phyloP scores from a whole-genome alignment of 2,329 filamentous ascomycete species.

The Fragosphaeria purpurea region DNA sequence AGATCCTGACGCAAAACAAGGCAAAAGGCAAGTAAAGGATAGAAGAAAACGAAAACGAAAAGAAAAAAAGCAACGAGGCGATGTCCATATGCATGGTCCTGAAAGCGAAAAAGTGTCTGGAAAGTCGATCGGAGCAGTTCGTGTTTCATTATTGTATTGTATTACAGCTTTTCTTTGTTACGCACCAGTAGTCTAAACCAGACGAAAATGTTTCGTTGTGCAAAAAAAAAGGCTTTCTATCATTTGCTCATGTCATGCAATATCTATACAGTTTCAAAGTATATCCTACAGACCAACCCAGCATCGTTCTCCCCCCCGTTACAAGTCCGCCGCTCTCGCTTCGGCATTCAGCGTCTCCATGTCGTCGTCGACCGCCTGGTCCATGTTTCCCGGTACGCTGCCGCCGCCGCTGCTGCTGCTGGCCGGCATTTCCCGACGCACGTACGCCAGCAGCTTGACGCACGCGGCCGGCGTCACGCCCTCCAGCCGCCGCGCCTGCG shows the following conservation, averaged over 20 bases:
- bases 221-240: no score
- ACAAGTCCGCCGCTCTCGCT: conserved; percentile 27
- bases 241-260: no score
- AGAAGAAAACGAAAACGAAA: neutral
- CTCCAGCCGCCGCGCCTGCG: conserved; percentile 80
- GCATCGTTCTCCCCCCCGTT: neutral
- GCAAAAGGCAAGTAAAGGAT: neutral
- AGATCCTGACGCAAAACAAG: conserved; percentile 50
- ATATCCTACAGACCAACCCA: no score
- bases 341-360: conserved; percentile 30
- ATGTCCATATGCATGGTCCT: neutral
- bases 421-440: conserved; percentile 29
- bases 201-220: no score
- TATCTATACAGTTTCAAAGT: no score
- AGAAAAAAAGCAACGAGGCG: neutral
- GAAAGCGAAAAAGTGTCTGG: neutral
- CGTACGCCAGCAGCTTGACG: conserved; percentile 51
- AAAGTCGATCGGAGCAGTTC: no score
- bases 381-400: conserved; percentile 4
- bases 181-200: no score
- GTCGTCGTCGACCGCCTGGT: conserved; percentile 21
- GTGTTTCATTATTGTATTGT: no score
- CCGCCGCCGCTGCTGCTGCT: neutral
- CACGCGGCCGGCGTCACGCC: conserved; percentile 57
- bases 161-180: no score